Percentiles rank a stretch among this genome's conserved stretches.
Evolutionary conservation across 495 filamentous ascomycete species (phyloP).

Genomic region (Lepidopterella palustris): DNA sequence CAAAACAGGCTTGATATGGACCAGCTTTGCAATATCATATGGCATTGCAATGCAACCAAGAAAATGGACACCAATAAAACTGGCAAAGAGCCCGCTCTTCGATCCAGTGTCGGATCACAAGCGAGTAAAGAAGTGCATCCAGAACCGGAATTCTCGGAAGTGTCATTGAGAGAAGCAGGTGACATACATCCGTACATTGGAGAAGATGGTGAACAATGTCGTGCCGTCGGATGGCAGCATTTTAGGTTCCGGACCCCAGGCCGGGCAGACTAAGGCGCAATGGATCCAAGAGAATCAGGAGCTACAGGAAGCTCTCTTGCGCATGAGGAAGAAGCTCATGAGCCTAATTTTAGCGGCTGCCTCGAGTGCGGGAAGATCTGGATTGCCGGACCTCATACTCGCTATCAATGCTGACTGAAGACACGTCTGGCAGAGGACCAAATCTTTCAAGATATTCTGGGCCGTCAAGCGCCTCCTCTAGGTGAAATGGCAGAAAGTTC

Average conservation of each 20-base stretch:
- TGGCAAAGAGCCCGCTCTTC: too few species aligned
- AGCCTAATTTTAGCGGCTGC: conserved; percentile 4
- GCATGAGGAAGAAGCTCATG: conserved; percentile 10
- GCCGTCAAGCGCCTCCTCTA: not conserved
- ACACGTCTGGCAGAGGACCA: not conserved
- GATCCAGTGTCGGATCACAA: not conserved
- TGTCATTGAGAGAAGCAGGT: conserved; percentile 11
- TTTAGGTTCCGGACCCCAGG: not conserved
- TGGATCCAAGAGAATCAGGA: conserved; percentile 10
- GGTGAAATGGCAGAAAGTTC: not conserved
- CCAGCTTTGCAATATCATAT: too few species aligned
- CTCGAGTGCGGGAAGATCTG: conserved; percentile 1
- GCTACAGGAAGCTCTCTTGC: conserved; percentile 5
- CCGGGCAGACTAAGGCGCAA: not conserved
- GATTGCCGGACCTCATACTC: too few species aligned
- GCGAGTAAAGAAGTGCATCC: conserved; percentile 9
- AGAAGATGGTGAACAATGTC: conserved; percentile 4
- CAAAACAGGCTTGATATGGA: too few species aligned
- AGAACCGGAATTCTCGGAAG: conserved; percentile 4
- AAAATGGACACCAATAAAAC: too few species aligned
- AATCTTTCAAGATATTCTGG: not conserved
- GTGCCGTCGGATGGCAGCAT: not conserved
- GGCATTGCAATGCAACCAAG: too few species aligned
- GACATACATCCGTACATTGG: conserved; percentile 3
- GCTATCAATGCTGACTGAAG: not conserved